A percentile compares a stretch with the other conserved stretches of the same genome.
phyloP scores from a whole-genome alignment of 805 yeast species.

The Suhomyces faveliae region DNA sequence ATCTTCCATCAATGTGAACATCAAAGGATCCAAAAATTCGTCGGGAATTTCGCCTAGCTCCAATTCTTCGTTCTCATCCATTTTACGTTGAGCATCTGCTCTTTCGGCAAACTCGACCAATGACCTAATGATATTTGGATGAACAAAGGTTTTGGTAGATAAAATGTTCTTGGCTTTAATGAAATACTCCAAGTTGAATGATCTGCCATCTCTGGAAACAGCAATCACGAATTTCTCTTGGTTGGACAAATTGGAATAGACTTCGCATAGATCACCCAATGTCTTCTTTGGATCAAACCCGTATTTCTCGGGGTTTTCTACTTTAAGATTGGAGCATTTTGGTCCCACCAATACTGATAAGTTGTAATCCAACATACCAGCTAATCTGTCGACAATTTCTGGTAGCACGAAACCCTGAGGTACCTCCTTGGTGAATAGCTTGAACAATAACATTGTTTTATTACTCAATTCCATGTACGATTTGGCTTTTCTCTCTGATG shows the following conservation, averaged over 20 bases:
- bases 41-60: conserved; percentile 95
- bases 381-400: conserved; percentile 90
- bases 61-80: conserved; percentile 77
- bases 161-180: conserved; percentile 69
- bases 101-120: conserved; percentile 56
- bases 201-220: conserved; percentile 88
- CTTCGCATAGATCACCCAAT: conserved; percentile 65
- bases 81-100: conserved; percentile 60
- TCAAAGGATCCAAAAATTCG: conserved; percentile 93
- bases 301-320: conserved; percentile 76
- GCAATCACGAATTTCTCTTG: conserved; percentile 71
- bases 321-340: conserved; percentile 84
- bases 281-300: conserved; percentile 77
- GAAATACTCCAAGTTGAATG: conserved; percentile 69
- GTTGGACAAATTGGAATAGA: conserved; percentile 68
- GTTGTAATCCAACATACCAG: conserved; percentile 94
- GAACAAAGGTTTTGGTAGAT: conserved; percentile 49
- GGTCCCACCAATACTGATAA: conserved; percentile 94
- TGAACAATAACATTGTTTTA: conserved; percentile 76
- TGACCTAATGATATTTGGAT: conserved; percentile 47
- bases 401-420: conserved; percentile 83
- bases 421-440: conserved; percentile 78
- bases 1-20: conserved; percentile 93
- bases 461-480: conserved; percentile 81
- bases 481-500: conserved; percentile 73